These are phyloP conservation scores for Trichosporon faecale DNA, from an alignment of 1,284 basidiomycete species.

Conservation along the genomic window DNA sequence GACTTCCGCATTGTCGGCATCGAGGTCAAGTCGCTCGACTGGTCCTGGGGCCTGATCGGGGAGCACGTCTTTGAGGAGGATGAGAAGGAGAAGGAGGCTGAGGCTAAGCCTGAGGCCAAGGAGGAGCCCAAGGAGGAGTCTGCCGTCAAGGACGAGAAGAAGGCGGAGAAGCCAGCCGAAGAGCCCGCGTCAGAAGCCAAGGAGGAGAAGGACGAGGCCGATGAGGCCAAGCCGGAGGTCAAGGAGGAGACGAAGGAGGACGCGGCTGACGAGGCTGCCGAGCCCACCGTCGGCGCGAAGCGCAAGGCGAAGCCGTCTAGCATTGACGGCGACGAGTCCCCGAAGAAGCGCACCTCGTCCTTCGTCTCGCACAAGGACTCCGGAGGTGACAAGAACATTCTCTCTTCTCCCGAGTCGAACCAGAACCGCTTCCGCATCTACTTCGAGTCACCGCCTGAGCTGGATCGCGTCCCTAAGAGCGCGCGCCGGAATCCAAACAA, in stretches of 20 bases:
- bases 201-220: slow-evolving; percentile 52
- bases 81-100: slow-evolving; percentile 25
- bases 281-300: slow-evolving; percentile 41
- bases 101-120: slow-evolving; percentile 19
- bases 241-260: slow-evolving; percentile 23
- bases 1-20: slow-evolving; percentile 93
- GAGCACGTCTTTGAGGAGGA: slow-evolving; percentile 28
- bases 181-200: slow-evolving; percentile 6
- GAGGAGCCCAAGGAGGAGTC: slow-evolving; percentile 21
- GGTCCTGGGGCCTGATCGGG: slow-evolving; percentile 52
- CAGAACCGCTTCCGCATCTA: slow-evolving; percentile 53
- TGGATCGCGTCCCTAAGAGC: slow-evolving; percentile 47
- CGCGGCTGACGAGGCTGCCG: slow-evolving; percentile 18
- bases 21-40: slow-evolving; percentile 60
- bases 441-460: slow-evolving; percentile 53
- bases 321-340: slow-evolving; percentile 46
- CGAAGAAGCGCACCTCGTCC: slow-evolving; percentile 47
- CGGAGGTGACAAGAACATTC: slow-evolving; percentile 1
- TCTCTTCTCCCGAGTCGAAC: slow-evolving; percentile 35
- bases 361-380: slow-evolving; percentile 45
- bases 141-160: slow-evolving; percentile 17
- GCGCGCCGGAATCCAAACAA: slow-evolving; percentile 51
- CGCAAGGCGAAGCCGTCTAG: slow-evolving; percentile 48
- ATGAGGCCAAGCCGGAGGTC: slow-evolving; percentile 24
- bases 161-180: slow-evolving; percentile 1